Percentiles rank a stretch among this genome's conserved stretches.
Evolutionary conservation across 202 grass and related monocot species (phyloP).

Genomic region (Bolboschoenoplectus hybrid): DNA sequence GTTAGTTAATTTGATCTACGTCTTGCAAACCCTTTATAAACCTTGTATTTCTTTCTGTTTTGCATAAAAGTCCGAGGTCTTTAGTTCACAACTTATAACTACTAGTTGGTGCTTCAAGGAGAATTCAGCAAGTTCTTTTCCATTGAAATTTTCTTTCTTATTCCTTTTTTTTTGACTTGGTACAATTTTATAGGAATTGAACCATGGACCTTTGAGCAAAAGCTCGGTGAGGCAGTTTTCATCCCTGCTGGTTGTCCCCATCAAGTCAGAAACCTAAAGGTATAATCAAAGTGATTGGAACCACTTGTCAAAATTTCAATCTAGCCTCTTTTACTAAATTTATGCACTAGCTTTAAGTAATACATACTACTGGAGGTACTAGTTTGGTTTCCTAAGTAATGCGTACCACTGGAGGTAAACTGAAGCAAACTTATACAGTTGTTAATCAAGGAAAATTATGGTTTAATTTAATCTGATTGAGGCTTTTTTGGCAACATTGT

Average conservation of each 20-base stretch:
- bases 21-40: not conserved
- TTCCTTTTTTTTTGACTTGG: not conserved
- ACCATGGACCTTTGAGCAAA: slow-evolving; percentile 93
- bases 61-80: not conserved
- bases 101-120: slow-evolving; percentile 8
- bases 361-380: not conserved
- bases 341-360: not conserved
- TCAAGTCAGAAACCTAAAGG: slow-evolving; percentile 94
- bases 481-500: not conserved
- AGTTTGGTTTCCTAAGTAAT: not conserved
- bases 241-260: slow-evolving; percentile 93
- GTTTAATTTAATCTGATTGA: not conserved
- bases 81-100: not conserved
- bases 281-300: slow-evolving; percentile 21
- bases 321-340: not conserved
- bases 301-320: not conserved
- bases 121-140: not conserved
- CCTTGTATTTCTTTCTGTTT: slow-evolving; percentile 10
- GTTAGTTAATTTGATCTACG: slow-evolving; percentile 37
- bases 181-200: slow-evolving; percentile 71
- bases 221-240: slow-evolving; percentile 83
- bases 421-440: not conserved
- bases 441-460: not conserved
- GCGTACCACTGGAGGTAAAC: no score
- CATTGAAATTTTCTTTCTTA: not conserved